These are phyloP conservation scores for Malus hybrid DNA, from an alignment of 331 rosid genomes.

Conservation along the genomic window DNA sequence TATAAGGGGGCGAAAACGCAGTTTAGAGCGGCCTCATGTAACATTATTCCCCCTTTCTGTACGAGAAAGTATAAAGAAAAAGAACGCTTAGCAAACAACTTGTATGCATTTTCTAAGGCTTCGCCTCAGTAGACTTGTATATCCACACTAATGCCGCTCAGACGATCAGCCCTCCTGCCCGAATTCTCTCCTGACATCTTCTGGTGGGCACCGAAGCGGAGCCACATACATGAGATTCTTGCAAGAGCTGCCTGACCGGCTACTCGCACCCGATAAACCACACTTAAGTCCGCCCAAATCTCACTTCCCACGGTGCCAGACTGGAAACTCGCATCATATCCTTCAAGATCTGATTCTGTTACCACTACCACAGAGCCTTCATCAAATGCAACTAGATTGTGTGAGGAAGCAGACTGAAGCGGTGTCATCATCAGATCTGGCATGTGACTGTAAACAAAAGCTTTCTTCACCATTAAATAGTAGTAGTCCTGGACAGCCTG, in stretches of 20 bases:
- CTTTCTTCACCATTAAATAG: conserved; percentile 41
- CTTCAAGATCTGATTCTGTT: conserved; percentile 77
- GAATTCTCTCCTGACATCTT: conserved; percentile 41
- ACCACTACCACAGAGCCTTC: conserved; percentile 79
- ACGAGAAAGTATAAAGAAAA: conserved; percentile 6
- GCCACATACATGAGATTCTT: conserved; percentile 83
- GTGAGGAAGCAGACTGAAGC: conserved; percentile 22
- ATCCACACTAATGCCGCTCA: conserved; percentile 70
- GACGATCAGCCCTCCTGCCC: conserved; percentile 36
- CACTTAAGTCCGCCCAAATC: conserved; percentile 80
- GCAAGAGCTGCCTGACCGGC: conserved; percentile 86
- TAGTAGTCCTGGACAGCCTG: conserved; percentile 89
- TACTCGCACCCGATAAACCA: conserved; percentile 72
- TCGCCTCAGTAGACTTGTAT: conserved; percentile 69
- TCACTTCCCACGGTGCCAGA: conserved; percentile 35
- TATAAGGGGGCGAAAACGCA: neutral
- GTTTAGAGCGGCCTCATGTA: conserved; percentile 15
- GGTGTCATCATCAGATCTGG: conserved; percentile 27
- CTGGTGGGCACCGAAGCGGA: conserved; percentile 48
- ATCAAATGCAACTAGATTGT: conserved; percentile 51
- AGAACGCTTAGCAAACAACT: conserved; percentile 16
- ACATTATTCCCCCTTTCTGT: conserved; percentile 18
- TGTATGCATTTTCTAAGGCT: neutral
- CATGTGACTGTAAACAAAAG: conserved; percentile 24
- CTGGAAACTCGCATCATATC: conserved; percentile 48